A percentile compares a stretch with the other conserved stretches of the same genome.
Conservation (phyloP, 2,329 filamentous ascomycete species). For the Trichothecium roseum region DNA sequence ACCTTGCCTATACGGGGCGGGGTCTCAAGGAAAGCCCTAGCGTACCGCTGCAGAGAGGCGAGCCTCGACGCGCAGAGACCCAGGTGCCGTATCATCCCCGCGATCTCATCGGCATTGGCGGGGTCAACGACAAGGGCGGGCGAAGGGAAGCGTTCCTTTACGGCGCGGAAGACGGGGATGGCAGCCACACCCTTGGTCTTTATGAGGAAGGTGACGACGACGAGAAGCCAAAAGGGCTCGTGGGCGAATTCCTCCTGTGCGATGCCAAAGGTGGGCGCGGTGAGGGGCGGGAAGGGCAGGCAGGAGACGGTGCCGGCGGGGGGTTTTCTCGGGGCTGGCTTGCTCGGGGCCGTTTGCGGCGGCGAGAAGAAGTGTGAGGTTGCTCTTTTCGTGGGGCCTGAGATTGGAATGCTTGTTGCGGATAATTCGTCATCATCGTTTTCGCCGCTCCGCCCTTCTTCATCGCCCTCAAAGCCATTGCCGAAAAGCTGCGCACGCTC, state of each 20-base stretch:
- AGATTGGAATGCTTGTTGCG: too few relatives aligned
- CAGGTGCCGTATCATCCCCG: slow-evolving; percentile 55
- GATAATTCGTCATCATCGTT: too few relatives aligned
- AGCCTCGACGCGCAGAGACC: slow-evolving; percentile 63
- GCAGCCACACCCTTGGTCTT: slow-evolving; percentile 65
- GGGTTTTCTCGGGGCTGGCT: slow-evolving; percentile 18
- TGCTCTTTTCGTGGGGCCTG: slow-evolving; percentile 8
- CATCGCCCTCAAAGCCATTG: too few relatives aligned
- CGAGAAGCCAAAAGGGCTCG: slow-evolving; percentile 69
- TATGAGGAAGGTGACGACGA: slow-evolving; percentile 79
- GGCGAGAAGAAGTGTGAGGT: slow-evolving; percentile 23
- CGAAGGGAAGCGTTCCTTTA: slow-evolving; percentile 61
- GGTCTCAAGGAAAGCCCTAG: slow-evolving; percentile 52
- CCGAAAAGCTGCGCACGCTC: too few relatives aligned
- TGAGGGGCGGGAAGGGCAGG: slow-evolving; percentile 58
- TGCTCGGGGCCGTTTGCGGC: slow-evolving; percentile 7
- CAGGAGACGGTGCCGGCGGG: slow-evolving; percentile 37
- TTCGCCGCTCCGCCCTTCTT: too few relatives aligned
- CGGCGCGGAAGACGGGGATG: slow-evolving; percentile 61
- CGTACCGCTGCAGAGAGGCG: slow-evolving; percentile 57
- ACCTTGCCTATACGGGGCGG: slow-evolving; percentile 51
- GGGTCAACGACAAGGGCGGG: slow-evolving; percentile 48
- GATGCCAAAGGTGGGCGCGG: slow-evolving; percentile 57
- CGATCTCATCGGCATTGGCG: slow-evolving; percentile 38
- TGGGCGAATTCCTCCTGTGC: slow-evolving; percentile 71